Percentiles rank a stretch among this genome's conserved stretches.
Evolutionary conservation across 345 rosid species (phyloP).

Genomic region (Bruguiera sexangula): DNA sequence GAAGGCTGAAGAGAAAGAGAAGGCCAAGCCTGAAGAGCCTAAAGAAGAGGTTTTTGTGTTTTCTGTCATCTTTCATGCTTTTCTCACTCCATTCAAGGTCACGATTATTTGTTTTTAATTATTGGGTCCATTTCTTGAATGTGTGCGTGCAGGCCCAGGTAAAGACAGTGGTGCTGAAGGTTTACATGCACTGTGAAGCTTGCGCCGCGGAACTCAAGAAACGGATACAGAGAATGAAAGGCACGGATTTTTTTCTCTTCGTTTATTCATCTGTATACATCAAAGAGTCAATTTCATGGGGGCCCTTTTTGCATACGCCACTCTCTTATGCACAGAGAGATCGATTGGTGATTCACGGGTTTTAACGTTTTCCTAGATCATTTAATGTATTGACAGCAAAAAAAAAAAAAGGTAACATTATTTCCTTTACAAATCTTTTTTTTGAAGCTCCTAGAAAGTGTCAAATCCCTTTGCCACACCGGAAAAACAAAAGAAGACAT

Average conservation of each 20-base stretch:
- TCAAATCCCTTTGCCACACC: slow-evolving; percentile 9
- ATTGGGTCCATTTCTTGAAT: neutral
- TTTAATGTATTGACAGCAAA: no score
- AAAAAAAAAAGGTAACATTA: neutral
- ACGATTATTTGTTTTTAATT: neutral
- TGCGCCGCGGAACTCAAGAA: slow-evolving; percentile 85
- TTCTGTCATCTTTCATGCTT: neutral
- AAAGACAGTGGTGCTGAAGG: slow-evolving; percentile 62
- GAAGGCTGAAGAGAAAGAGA: slow-evolving; percentile 48
- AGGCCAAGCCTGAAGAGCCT: slow-evolving; percentile 56
- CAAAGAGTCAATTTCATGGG: no score
- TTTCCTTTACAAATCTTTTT: neutral
- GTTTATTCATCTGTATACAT: neutral
- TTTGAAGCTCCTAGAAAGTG: slow-evolving; percentile 16
- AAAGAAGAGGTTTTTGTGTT: slow-evolving; percentile 62
- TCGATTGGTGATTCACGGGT: slow-evolving; percentile 6
- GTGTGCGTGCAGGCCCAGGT: slow-evolving; percentile 50
- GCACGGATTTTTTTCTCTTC: slow-evolving; percentile 22
- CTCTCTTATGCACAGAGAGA: slow-evolving; percentile 8
- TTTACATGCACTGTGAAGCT: slow-evolving; percentile 95
- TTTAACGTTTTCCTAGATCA: neutral
- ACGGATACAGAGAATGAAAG: slow-evolving; percentile 87
- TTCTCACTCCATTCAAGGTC: neutral
- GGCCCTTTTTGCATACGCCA: neutral
- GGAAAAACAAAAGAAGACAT: neutral